These are phyloP conservation scores for Petrea volubilis DNA, from an alignment of 257 asterid genomes.

Conservation along the genomic window DNA sequence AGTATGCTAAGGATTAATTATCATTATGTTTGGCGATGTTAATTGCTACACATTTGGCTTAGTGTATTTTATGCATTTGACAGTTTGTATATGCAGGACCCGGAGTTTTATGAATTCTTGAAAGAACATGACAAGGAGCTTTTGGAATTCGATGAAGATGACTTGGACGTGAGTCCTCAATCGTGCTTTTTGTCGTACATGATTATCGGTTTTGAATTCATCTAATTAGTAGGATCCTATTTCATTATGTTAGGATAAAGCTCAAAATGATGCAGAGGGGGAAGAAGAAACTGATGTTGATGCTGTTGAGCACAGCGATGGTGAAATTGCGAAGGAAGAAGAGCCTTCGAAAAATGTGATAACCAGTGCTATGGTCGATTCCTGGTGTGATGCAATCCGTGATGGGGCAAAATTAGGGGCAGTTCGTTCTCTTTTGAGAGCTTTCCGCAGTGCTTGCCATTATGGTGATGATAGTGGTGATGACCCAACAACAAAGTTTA, in stretches of 20 bases:
- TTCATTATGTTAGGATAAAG: constrained; percentile 44
- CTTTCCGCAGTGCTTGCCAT: constrained; percentile 86
- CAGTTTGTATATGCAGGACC: constrained; percentile 58
- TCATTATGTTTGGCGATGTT: background rate
- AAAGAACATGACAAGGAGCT: constrained; percentile 84
- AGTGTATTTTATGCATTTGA: constrained; percentile 10
- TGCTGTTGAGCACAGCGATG: constrained; percentile 31
- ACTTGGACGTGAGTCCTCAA: constrained; percentile 56
- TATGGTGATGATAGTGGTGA: constrained; percentile 84
- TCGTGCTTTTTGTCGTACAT: constrained; percentile 1
- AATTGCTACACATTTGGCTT: background rate
- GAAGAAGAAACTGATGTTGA: constrained; percentile 39
- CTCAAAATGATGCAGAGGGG: constrained; percentile 40
- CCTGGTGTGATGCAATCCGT: constrained; percentile 66
- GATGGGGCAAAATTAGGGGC: constrained; percentile 63
- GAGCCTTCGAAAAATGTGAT: constrained; percentile 55
- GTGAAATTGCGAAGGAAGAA: constrained; percentile 37
- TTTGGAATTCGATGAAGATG: constrained; percentile 73
- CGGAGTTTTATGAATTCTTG: constrained; percentile 84
- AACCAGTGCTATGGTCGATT: constrained; percentile 81
- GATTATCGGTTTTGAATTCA: background rate
- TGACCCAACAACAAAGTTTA: constrained; percentile 57
- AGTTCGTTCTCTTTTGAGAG: constrained; percentile 78
- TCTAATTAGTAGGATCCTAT: constrained; percentile 15
- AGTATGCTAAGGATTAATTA: constrained; percentile 11